Evolutionary conservation across 768 basidiomycete species (phyloP).

Genomic region (Lyophyllum decastes): DNA sequence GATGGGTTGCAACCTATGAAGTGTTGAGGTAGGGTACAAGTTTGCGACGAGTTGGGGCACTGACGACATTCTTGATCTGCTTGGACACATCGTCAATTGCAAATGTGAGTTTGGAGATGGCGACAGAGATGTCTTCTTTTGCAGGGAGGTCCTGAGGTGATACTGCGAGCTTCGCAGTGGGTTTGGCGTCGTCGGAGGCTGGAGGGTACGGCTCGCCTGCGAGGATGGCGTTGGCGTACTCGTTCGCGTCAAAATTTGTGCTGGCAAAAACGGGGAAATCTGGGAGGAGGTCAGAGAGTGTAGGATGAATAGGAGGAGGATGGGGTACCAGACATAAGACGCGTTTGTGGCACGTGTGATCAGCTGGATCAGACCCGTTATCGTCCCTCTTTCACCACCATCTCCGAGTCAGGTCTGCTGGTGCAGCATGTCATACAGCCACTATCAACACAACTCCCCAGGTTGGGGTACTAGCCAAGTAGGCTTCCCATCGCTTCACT

Average conservation of each 20-base stretch:
- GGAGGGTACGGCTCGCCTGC: slow-evolving; percentile 78
- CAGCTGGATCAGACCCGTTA: background rate
- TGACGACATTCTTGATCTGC: slow-evolving; percentile 83
- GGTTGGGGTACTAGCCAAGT: slow-evolving; percentile 54
- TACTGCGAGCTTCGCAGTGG: slow-evolving; percentile 28
- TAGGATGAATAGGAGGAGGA: background rate
- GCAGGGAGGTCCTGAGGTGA: slow-evolving; percentile 52
- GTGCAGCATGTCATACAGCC: slow-evolving; percentile 39
- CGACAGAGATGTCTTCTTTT: slow-evolving; percentile 87
- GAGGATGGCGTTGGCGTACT: slow-evolving; percentile 89
- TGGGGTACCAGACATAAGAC: too few species aligned
- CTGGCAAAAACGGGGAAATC: slow-evolving; percentile 79
- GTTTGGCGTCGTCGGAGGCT: slow-evolving; percentile 29
- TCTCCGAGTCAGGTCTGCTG: background rate
- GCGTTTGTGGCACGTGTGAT: too few species aligned
- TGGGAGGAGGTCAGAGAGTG: slow-evolving; percentile 22
- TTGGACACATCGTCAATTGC: slow-evolving; percentile 91
- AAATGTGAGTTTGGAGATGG: slow-evolving; percentile 83
- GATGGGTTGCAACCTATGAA: slow-evolving; percentile 75
- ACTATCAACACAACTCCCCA: slow-evolving; percentile 45
- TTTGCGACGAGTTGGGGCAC: slow-evolving; percentile 25
- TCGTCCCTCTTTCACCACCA: slow-evolving; percentile 8
- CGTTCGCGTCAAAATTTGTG: slow-evolving; percentile 80
- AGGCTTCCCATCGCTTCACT: slow-evolving; percentile 8
- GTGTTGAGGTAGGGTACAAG: slow-evolving; percentile 2